Evolutionary conservation across 2,329 filamentous ascomycete genomes (phyloP), one percentile per base, ranked within the genome.

Genomic region (Alternaria triticina): DNA sequence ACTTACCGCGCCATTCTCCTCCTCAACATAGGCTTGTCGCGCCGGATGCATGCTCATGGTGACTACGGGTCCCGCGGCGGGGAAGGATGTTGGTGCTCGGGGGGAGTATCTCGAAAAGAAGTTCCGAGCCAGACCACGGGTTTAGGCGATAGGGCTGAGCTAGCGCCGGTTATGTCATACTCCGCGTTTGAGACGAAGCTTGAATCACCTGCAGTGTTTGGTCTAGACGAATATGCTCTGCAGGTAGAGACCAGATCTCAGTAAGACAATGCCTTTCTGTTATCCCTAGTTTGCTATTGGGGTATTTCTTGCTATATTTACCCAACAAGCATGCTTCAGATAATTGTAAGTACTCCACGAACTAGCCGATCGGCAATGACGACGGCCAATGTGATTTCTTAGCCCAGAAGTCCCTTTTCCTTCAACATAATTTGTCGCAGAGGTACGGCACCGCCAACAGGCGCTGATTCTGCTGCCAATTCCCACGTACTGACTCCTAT

Each of bases 21-120:
- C 95, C 85, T 98, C 95, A 68, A 98, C 94, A 81, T 96, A 97
- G 45, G 95, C 95, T 82, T 95, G 91, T 70, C 96, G 89, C 79
- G 95, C 89, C 62, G 95, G 95, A 84, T 97, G 95, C 84, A 97
- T 86, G 79, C 82, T 86, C 77, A 80, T 81, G 20, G 67, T 76
- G 73, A 44, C 56, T 55, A 57, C 55, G 52, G 49, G 56, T 58
- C 62, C 64, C 66, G 46, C 61, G 36, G 62, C 57, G 68, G 61
- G 64, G 61, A 60, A 59, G 60, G 56, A 46, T 51, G 64, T 49
- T 43, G 62, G 49, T 57, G 60, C 59, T 62, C 54, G 68, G 61
- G 61, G 62, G 46, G 43, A 57, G 64, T 40, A 61, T 54, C 61
- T 69, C 57, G 56, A 59, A 63, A 70, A 69, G 67, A 72, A 68